Base-by-base conservation (phyloP, 352 stramenopile species). In the Globisporangium apiculatum region DNA sequence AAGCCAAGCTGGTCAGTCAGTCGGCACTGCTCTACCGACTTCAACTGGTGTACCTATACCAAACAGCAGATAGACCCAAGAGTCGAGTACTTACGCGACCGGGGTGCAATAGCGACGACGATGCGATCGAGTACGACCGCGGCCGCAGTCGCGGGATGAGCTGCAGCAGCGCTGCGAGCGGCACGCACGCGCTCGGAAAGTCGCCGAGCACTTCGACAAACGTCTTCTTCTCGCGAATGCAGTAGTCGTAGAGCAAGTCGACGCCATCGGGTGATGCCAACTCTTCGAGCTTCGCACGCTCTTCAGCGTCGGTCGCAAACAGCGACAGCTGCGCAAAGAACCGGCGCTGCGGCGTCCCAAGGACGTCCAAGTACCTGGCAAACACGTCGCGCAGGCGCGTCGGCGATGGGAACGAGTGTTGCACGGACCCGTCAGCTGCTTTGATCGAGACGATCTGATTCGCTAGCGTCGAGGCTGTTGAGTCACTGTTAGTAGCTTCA, bases 221-320 rank as follows among this genome's bases (percentile, higher is more conserved):
- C 38, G 82, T 96, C 58, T 95, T 90, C 58, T 93, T 92, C 61
- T 97, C 92, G 31, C 86, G 83, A 43, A 94, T 92, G 71, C 86
- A 95, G 67, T 98, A 98, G 62, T 97, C 85, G 61, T 96, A 90
- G n/a, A 97, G 82, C 38, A 98, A 66, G 55, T 98, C 93, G 0
- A 85, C 86, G 38, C 93, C 93, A 43, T 89, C 85, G 1, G 87
- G 75, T 11, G 86, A 96, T 7, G 80, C 71, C 7, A 98, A 67
- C 60, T 98, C 92, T 40, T 91, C 62, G 1, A 98, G 75, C 51
- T 97, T 98, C 48, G 98, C 91, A 67, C 83, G 91, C 77, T 98
- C 88, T 60, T 97, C 91, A 38, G 72, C 64, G 53, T 95, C 75
- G 1, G 57, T 38, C 0, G 90, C 86, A 58, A 94, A 95, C 35